phyloP scores from a whole-genome alignment of 495 filamentous ascomycete species.

The Penicillium argentinense region DNA sequence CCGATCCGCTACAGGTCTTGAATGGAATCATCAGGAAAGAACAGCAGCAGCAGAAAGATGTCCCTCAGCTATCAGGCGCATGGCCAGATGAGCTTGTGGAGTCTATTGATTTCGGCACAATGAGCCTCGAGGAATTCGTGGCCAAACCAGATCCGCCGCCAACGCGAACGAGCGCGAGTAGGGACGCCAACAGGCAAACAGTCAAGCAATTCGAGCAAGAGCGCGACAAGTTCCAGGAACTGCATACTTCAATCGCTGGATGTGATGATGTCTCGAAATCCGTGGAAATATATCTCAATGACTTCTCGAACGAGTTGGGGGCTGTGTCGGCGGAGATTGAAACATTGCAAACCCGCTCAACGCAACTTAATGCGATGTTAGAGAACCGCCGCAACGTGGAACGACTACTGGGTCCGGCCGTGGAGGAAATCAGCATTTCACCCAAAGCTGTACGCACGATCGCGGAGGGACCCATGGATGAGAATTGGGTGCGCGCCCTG shows the following conservation, averaged over 20 bases:
- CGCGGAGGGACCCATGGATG: conserved; percentile 84
- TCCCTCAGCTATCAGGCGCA: conserved; percentile 10
- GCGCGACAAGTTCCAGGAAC: conserved; percentile 83
- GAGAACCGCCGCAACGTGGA: conserved; percentile 90
- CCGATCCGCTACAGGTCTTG: conserved; percentile 74
- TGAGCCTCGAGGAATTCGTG: conserved; percentile 74
- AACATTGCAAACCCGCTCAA: conserved; percentile 81
- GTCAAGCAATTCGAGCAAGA: conserved; percentile 84
- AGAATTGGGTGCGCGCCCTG: conserved; percentile 81
- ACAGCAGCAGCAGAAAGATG: conserved; percentile 19
- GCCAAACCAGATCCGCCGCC: conserved; percentile 34
- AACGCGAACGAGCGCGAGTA: conserved; percentile 35
- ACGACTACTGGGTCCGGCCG: conserved; percentile 80
- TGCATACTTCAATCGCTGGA: conserved; percentile 82
- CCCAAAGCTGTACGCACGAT: conserved; percentile 80
- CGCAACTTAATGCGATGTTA: conserved; percentile 78
- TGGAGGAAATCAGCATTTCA: conserved; percentile 88
- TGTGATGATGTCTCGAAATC: conserved; percentile 94
- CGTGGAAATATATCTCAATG: conserved; percentile 86
- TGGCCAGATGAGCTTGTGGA: conserved; percentile 51
- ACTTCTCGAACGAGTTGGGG: conserved; percentile 89
- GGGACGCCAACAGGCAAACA: conserved; percentile 62
- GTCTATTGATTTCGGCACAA: conserved; percentile 75
- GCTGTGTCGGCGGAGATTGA: conserved; percentile 94
- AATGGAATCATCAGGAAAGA: conserved; percentile 64